phyloP scores from a whole-genome alignment of 2,329 filamentous ascomycete genomes.

The Alternaria novae-zelandiae region DNA sequence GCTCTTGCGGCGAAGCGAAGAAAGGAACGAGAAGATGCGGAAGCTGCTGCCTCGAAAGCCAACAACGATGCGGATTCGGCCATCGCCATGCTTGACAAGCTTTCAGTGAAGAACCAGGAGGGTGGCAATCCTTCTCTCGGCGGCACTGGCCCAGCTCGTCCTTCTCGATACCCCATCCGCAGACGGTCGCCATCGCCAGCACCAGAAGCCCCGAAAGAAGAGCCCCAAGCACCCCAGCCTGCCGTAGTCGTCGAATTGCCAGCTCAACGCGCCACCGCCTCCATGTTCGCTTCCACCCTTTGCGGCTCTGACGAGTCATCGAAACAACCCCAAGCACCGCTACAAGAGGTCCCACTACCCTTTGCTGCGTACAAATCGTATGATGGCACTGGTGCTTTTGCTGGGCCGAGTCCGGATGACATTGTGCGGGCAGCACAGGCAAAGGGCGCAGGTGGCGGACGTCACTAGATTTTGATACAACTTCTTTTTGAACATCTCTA shows the following conservation, averaged over 20 bases:
- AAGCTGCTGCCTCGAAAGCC: slow-evolving; percentile 26
- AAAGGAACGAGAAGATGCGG: slow-evolving; percentile 76
- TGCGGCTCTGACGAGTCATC: slow-evolving; percentile 44
- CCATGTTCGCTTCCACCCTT: slow-evolving; percentile 58
- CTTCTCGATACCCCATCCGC: slow-evolving; percentile 32
- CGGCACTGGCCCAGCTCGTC: slow-evolving; percentile 5
- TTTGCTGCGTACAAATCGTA: slow-evolving; percentile 45
- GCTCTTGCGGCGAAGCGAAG: slow-evolving; percentile 85
- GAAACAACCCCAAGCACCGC: not conserved
- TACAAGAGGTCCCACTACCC: slow-evolving; percentile 46
- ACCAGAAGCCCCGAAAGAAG: slow-evolving; percentile 18
- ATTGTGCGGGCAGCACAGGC: slow-evolving; percentile 81
- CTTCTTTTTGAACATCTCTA: slow-evolving; percentile 23
- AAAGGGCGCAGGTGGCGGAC: slow-evolving; percentile 51
- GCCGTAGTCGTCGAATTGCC: slow-evolving; percentile 33
- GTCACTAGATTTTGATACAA: slow-evolving; percentile 29
- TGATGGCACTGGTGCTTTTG: slow-evolving; percentile 68
- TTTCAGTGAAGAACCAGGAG: slow-evolving; percentile 42
- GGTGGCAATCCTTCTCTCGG: not conserved
- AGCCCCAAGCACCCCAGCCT: slow-evolving; percentile 24
- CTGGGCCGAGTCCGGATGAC: slow-evolving; percentile 90
- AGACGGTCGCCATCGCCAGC: slow-evolving; percentile 40
- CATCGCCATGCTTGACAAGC: slow-evolving; percentile 53
- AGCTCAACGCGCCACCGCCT: slow-evolving; percentile 55
- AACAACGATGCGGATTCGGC: slow-evolving; percentile 40